phyloP scores from a whole-genome alignment of 305 asterid species.

The Coffea humblotiana region DNA sequence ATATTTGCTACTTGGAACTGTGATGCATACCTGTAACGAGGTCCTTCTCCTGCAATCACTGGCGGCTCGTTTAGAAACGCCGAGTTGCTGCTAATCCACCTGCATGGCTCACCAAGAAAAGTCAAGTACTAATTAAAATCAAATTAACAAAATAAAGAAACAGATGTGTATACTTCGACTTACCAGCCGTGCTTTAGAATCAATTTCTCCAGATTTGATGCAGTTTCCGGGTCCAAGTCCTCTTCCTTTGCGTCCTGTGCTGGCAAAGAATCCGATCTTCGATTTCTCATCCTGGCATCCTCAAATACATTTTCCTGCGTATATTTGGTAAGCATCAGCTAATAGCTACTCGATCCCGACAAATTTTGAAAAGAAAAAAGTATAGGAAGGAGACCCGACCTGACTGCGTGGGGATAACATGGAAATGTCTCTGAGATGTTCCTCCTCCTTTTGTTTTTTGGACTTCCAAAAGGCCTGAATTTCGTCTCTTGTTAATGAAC shows the following conservation, averaged over 20 bases:
- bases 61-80: slow-evolving; percentile 92
- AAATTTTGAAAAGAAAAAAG: not conserved
- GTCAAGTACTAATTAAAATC: not conserved
- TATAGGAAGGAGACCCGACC: slow-evolving; percentile 32
- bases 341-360: too few relatives aligned
- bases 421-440: slow-evolving; percentile 57
- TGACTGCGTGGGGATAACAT: slow-evolving; percentile 56
- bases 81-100: slow-evolving; percentile 84
- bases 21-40: slow-evolving; percentile 44
- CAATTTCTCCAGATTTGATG: slow-evolving; percentile 43
- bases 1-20: slow-evolving; percentile 55
- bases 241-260: slow-evolving; percentile 1
- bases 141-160: too few relatives aligned
- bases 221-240: slow-evolving; percentile 21
- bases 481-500: slow-evolving; percentile 66
- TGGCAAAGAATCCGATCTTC: slow-evolving; percentile 15
- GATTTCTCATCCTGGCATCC: slow-evolving; percentile 22
- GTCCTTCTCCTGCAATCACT: slow-evolving; percentile 43
- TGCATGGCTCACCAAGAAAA: slow-evolving; percentile 12
- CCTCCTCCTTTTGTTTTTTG: slow-evolving; percentile 60
- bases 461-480: slow-evolving; percentile 73
- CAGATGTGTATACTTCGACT: not conserved
- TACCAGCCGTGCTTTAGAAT: slow-evolving; percentile 74
- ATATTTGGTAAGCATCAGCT: too few relatives aligned
- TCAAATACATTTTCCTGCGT: slow-evolving; percentile 36